Conservation (phyloP, 2,329 filamentous ascomycete genomes). For the Colletotrichum scovillei region DNA sequence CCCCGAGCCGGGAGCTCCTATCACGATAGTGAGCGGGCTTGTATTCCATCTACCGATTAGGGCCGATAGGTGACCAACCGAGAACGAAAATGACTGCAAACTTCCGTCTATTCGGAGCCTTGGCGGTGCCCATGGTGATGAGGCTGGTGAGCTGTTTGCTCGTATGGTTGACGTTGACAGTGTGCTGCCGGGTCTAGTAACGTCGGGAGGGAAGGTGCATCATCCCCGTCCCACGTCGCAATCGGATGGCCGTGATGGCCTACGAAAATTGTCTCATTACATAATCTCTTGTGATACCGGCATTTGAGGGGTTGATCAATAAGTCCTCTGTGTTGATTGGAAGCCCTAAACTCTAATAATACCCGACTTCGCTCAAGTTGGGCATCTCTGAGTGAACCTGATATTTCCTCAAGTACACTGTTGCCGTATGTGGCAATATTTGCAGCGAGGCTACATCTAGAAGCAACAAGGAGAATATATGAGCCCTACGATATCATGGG, state of each 20-base stretch:
- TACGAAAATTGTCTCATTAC: background rate
- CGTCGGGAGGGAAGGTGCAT: background rate
- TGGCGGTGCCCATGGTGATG: background rate
- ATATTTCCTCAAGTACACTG: too few species aligned
- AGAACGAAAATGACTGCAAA: background rate
- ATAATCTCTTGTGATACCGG: background rate
- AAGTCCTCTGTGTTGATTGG: background rate
- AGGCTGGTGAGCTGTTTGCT: background rate
- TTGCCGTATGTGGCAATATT: background rate
- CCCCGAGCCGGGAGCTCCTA: conserved; percentile 8
- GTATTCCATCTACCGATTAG: background rate
- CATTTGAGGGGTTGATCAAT: background rate
- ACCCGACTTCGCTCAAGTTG: background rate
- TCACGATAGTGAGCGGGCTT: background rate
- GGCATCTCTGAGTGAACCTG: background rate
- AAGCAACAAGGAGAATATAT: background rate
- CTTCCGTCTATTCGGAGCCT: background rate
- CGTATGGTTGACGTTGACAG: background rate
- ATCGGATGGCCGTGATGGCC: background rate
- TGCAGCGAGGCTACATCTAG: background rate
- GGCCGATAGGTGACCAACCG: background rate
- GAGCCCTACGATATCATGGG: background rate
- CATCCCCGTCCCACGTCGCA: background rate
- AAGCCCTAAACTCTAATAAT: background rate
- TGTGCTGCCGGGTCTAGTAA: background rate